Conservation (phyloP, 1,139 yeast species). For the Suhomyces maxii region DNA sequence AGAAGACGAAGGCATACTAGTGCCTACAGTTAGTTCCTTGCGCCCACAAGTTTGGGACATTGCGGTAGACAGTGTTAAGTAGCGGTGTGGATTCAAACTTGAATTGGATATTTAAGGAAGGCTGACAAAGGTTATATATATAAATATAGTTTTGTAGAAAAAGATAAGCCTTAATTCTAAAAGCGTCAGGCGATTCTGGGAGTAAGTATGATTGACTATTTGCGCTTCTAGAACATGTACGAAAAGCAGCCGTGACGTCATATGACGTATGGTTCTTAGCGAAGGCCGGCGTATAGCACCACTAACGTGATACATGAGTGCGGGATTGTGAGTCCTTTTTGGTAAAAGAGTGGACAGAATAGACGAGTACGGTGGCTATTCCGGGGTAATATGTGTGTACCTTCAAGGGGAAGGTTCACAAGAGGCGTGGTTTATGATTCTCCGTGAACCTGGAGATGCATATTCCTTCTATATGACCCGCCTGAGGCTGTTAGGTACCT, state of each 20-base stretch:
- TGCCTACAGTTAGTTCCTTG: background rate
- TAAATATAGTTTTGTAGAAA: no score
- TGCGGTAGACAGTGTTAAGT: background rate
- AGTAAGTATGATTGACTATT: background rate
- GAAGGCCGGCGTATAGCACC: background rate
- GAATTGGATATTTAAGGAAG: no score
- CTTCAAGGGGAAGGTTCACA: no score
- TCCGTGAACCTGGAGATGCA: no score
- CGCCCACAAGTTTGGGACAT: background rate
- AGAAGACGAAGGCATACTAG: background rate
- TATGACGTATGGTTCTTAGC: background rate
- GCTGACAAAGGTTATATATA: background rate
- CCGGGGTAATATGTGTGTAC: no score
- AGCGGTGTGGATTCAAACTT: no score
- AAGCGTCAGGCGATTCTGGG: background rate
- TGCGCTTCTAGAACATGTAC: background rate
- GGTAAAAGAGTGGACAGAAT: background rate
- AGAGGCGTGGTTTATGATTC: no score
- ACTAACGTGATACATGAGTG: background rate
- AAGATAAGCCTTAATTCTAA: no score
- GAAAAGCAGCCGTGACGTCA: background rate
- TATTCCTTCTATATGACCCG: no score
- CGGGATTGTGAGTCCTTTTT: no score
- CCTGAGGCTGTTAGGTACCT: no score
- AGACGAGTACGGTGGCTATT: background rate